Evolutionary conservation across 495 filamentous ascomycete species (phyloP), one percentile per base, ranked within the genome.

Genomic region (Lichenothelia convexa): DNA sequence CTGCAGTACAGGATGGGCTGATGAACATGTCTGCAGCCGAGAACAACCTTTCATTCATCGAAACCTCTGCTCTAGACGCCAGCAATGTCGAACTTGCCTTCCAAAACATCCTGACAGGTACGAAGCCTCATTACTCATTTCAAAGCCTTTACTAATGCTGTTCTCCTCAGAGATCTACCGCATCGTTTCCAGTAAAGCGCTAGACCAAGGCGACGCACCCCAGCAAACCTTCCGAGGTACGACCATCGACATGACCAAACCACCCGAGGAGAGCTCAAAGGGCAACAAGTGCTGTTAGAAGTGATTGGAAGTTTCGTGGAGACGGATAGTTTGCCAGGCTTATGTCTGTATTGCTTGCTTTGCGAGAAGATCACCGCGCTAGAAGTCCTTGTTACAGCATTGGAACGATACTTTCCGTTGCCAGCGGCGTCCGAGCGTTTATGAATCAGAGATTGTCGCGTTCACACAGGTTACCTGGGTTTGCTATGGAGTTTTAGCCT

Each of bases 11-110:
- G 7, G n/a, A 5, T 36, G 4, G 9, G 36, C 36, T 38, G 17
- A 38, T 19, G 1, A 5, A n/a, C 6, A 3, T 12, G 16, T 21
- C 18, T 2, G 13, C 49, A 92, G 83, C 79, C 65, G 85, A 94
- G 54, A 91, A 93, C 61, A 82, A 89, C 50, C 67, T 94, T 18
- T 91, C 83, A 29, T 94, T 99, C 57, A 99, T 99, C 61, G 91
- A 99, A 67, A 99, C 91, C 11, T 99, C 91, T 30, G 91, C 91
- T 30, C 75, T 99, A 43, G 91, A 99, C 53, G 91, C 91, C 45
- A 95, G 82, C 67, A 99, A 99, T 54, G 91, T 99, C 42, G 91
- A 99, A 65, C 78, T 99, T 52, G 89, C 91, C 37, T 99, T 99
- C 71, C 89, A 95, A 60, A 95, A 95, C 57, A 95, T 95, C 55